These are phyloP conservation scores for Cavenderia fasciculata DNA, from an alignment of 78 protist species.

Conservation along the genomic window DNA sequence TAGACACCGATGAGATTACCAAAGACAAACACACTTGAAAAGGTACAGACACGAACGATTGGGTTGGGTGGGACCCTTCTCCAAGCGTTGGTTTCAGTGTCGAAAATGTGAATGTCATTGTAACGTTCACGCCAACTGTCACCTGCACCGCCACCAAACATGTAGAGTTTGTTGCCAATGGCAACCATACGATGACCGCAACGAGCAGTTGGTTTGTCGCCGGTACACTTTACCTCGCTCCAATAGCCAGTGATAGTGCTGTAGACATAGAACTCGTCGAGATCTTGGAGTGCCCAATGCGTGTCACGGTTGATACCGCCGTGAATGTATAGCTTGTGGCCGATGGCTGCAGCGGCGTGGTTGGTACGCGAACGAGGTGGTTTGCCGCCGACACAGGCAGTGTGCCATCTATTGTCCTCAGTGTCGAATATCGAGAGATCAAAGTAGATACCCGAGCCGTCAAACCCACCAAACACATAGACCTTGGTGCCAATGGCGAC, in stretches of 20 bases:
- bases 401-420: constrained; percentile 12
- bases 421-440: constrained; percentile 64
- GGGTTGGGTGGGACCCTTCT: constrained; percentile 13
- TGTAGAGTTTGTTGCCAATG: constrained; percentile 42
- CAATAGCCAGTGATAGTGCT: constrained; percentile 43
- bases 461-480: constrained; percentile 81
- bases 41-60: constrained; percentile 68
- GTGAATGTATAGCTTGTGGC: constrained; percentile 63
- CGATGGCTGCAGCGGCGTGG: constrained; percentile 63
- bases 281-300: constrained; percentile 71
- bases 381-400: constrained; percentile 18
- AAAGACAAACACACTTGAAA: constrained; percentile 51
- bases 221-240: constrained; percentile 34
- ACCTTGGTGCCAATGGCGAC: constrained; percentile 26
- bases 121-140: constrained; percentile 58
- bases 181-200: constrained; percentile 76
- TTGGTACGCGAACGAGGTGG: constrained; percentile 73
- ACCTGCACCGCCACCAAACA: constrained; percentile 85
- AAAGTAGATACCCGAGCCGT: constrained; percentile 66
- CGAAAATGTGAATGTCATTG: constrained; percentile 67
- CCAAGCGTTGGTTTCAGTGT: constrained; percentile 73
- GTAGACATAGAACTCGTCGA: constrained; percentile 64
- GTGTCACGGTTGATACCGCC: constrained; percentile 74
- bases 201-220: constrained; percentile 64
- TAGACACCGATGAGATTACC: constrained; percentile 49